Conservation (phyloP, 768 basidiomycete genomes). For the Russula virescens region DNA sequence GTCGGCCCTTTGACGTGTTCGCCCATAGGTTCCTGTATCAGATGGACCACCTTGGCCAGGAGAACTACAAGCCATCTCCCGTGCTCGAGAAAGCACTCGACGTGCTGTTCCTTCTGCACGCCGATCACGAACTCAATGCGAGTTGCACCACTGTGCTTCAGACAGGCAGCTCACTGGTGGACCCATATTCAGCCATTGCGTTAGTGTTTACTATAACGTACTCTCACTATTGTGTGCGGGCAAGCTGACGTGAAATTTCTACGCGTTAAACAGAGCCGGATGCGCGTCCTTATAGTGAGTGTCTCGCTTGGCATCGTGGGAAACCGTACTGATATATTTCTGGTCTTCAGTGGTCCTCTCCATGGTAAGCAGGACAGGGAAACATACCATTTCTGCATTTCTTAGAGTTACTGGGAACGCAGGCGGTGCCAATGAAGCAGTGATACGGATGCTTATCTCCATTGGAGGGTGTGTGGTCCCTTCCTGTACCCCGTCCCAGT, state of each 20-base stretch:
- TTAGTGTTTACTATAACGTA: conserved; percentile 30
- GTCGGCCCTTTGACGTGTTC: conserved; percentile 3
- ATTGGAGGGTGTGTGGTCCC: conserved; percentile 61
- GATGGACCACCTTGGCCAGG: conserved; percentile 75
- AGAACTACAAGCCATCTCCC: conserved; percentile 74
- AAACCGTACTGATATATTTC: not conserved
- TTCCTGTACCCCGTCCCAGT: not conserved
- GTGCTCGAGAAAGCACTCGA: conserved; percentile 85
- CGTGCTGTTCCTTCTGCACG: conserved; percentile 80
- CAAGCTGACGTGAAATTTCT: not conserved
- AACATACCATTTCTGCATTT: not conserved
- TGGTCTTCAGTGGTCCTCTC: conserved; percentile 51
- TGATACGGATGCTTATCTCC: conserved; percentile 87
- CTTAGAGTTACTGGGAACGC: conserved; percentile 8
- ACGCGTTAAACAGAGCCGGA: conserved; percentile 49
- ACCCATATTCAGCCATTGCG: conserved; percentile 85
- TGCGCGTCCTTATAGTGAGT: conserved; percentile 84
- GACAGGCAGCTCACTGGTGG: conserved; percentile 82
- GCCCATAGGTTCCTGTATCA: conserved; percentile 73
- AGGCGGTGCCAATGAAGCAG: conserved; percentile 91
- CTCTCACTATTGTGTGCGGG: not conserved
- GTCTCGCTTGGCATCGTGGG: not conserved
- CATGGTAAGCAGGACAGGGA: conserved; percentile 43
- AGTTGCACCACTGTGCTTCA: conserved; percentile 83
- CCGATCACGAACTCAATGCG: conserved; percentile 89